These are phyloP conservation scores for Brassica carinata DNA, from an alignment of 345 rosid genomes.

Conservation along the genomic window DNA sequence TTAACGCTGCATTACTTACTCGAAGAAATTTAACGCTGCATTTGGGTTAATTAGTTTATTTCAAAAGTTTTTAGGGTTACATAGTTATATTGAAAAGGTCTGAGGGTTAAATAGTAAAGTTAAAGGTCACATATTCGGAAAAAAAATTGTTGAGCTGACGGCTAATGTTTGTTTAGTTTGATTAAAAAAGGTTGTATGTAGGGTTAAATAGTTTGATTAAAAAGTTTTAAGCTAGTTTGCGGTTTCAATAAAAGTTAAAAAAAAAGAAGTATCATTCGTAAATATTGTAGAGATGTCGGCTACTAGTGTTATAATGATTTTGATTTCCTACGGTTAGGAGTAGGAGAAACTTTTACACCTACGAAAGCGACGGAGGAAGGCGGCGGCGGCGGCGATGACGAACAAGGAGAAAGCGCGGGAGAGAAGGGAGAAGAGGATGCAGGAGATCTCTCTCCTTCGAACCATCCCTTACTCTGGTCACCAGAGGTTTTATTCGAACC, in stretches of 20 bases:
- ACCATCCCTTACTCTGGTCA: conserved; percentile 87
- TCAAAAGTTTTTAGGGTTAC: not conserved
- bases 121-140: too few relatives aligned
- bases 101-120: not conserved
- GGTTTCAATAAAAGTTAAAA: not conserved
- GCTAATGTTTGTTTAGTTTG: too few relatives aligned
- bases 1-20: too few relatives aligned
- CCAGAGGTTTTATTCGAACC: conserved; percentile 53
- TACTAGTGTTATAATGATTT: not conserved
- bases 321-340: conserved; percentile 13
- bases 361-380: conserved; percentile 16
- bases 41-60: not conserved
- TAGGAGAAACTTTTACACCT: conserved; percentile 8
- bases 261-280: too few relatives aligned
- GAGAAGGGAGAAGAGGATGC: conserved; percentile 76
- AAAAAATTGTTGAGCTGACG: too few relatives aligned
- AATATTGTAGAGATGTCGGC: not conserved
- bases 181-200: not conserved
- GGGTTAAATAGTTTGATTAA: not conserved
- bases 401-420: conserved; percentile 69
- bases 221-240: not conserved
- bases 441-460: conserved; percentile 82
- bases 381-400: conserved; percentile 39
- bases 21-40: not conserved
- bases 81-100: too few relatives aligned